Percentiles rank a stretch among this genome's conserved stretches.
Conservation (phyloP, 1,284 basidiomycete species). For the Heterobasidion annosum region DNA sequence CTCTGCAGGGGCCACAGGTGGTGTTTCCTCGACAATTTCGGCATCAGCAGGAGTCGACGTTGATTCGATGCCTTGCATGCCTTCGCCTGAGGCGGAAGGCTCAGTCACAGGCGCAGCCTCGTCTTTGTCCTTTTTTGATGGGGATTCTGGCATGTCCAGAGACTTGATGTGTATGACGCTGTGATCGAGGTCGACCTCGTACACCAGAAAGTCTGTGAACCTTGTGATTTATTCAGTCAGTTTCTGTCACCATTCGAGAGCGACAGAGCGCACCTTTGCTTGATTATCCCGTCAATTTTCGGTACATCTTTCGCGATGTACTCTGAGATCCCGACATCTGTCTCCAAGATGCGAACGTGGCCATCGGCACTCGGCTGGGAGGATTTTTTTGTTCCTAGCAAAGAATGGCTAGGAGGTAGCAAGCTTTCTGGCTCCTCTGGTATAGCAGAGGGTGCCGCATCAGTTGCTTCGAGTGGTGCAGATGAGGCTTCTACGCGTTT, state of each 20-base stretch:
- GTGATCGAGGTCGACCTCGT: conserved; percentile 76
- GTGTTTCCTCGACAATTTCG: neutral
- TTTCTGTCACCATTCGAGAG: conserved; percentile 2
- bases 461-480: conserved; percentile 12
- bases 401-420: conserved; percentile 64
- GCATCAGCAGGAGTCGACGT: neutral
- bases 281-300: conserved; percentile 84
- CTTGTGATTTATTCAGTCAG: conserved; percentile 30
- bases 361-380: conserved; percentile 35
- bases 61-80: neutral
- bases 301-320: conserved; percentile 71
- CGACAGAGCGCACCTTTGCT: conserved; percentile 64
- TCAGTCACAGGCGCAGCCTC: neutral
- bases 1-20: neutral
- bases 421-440: conserved; percentile 29
- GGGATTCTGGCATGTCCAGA: conserved; percentile 58
- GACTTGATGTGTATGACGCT: conserved; percentile 75
- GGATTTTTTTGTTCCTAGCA: conserved; percentile 53
- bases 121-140: conserved; percentile 23
- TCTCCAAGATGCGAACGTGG: conserved; percentile 59
- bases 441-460: conserved; percentile 8
- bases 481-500: neutral
- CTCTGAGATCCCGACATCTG: conserved; percentile 86
- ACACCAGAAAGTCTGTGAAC: conserved; percentile 92
- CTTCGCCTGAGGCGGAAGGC: conserved; percentile 6